phyloP scores from a whole-genome alignment of 2,329 filamentous ascomycete genomes.

The Penicillium brasilianum region DNA sequence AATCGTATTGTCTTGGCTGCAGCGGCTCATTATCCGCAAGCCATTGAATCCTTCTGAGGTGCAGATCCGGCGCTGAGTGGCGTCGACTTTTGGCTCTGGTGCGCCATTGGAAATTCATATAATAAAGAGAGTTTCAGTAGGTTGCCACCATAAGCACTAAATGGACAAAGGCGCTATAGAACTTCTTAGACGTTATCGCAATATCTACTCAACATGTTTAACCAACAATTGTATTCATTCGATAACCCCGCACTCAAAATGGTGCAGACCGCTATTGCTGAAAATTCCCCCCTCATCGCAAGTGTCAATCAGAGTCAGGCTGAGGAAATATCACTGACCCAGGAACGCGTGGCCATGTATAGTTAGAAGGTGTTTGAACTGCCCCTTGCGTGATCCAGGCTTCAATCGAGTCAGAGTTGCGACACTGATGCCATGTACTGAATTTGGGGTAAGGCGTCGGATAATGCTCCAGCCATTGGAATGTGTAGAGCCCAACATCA shows the following conservation, averaged over 20 bases:
- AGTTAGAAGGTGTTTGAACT: conserved; percentile 4
- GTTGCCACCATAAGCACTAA: background rate
- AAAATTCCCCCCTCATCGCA: background rate
- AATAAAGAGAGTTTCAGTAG: background rate
- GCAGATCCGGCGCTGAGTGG: background rate
- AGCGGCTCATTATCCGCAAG: background rate
- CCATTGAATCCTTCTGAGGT: background rate
- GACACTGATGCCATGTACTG: conserved; percentile 5
- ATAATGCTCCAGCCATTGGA: conserved; percentile 6
- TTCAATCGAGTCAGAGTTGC: background rate
- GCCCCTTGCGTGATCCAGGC: conserved; percentile 4
- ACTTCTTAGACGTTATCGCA: background rate
- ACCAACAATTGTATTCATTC: background rate
- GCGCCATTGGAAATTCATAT: background rate
- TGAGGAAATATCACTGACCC: conserved; percentile 1
- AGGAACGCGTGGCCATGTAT: conserved; percentile 3
- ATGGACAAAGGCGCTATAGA: background rate
- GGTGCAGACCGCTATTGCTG: background rate
- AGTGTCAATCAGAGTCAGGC: background rate
- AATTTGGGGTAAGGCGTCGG: conserved; percentile 6
- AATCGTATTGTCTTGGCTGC: background rate
- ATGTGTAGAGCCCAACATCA: conserved; percentile 2
- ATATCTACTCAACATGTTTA: background rate
- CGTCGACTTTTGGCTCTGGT: background rate
- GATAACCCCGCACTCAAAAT: background rate